Percentiles rank a stretch among this genome's conserved stretches.
Evolutionary conservation across 345 rosid genomes (phyloP).

Genomic region (Crucihimalaya himalaica): DNA sequence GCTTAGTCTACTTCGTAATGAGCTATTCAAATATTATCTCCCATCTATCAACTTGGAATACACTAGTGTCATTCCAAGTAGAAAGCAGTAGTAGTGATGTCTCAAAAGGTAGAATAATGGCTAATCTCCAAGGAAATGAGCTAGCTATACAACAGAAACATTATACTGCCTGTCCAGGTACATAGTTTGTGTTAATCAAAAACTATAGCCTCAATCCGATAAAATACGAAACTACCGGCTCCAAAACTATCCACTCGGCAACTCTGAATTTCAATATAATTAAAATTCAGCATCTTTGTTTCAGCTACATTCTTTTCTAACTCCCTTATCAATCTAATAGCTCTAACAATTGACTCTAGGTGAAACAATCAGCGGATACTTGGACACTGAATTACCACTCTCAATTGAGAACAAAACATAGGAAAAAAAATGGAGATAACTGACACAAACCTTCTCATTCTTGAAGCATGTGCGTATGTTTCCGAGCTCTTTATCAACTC

Average conservation of each 20-base stretch:
- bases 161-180: not conserved
- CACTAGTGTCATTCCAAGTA: not conserved
- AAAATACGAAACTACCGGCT: not conserved
- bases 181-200: not conserved
- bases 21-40: conserved; percentile 3
- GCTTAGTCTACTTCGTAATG: conserved; percentile 8
- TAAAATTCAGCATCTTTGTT: no score
- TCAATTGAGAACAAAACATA: not conserved
- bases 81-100: not conserved
- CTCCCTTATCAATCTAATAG: not conserved
- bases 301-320: not conserved
- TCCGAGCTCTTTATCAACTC: conserved; percentile 99
- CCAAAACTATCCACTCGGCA: not conserved
- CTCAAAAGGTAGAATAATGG: not conserved
- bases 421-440: not conserved
- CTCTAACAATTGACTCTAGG: not conserved
- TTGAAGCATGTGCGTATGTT: conserved; percentile 96
- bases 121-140: conserved; percentile 6
- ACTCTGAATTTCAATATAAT: no score
- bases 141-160: not conserved
- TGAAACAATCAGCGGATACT: not conserved
- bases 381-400: not conserved
- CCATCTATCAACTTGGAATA: no score
- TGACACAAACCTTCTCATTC: conserved; percentile 66
- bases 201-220: not conserved